Conservation (phyloP, 2,329 filamentous ascomycete species). For the Venturia oleaginea region DNA sequence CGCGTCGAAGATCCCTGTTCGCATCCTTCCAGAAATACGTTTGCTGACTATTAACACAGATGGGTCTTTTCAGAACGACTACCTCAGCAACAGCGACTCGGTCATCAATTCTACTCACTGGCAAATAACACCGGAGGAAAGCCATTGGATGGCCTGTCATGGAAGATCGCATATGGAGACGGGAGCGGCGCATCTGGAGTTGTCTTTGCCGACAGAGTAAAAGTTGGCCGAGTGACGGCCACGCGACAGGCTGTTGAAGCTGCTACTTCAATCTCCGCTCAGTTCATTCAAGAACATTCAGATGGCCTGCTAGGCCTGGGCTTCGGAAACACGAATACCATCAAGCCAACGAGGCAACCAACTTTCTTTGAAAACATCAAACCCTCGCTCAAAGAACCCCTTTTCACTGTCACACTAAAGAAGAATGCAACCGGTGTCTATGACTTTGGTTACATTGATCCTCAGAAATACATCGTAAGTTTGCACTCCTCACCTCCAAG, state of each 20-base stretch:
- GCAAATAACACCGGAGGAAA: slow-evolving; percentile 4
- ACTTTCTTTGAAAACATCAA: slow-evolving; percentile 54
- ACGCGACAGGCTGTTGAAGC: slow-evolving; percentile 56
- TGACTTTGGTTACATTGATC: slow-evolving; percentile 50
- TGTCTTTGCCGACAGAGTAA: slow-evolving; percentile 58
- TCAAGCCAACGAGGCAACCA: slow-evolving; percentile 39
- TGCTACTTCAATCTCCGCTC: slow-evolving; percentile 47
- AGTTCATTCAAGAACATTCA: slow-evolving; percentile 46
- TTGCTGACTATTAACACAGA: background rate
- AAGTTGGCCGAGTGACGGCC: slow-evolving; percentile 51
- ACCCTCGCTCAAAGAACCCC: slow-evolving; percentile 38
- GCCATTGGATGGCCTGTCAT: slow-evolving; percentile 27
- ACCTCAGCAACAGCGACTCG: background rate
- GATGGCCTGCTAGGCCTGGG: slow-evolving; percentile 54
- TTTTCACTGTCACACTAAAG: slow-evolving; percentile 52
- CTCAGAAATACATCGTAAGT: slow-evolving; percentile 37
- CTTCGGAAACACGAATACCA: slow-evolving; percentile 52
- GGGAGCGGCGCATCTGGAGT: slow-evolving; percentile 53
- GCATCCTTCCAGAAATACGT: background rate
- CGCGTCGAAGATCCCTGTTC: background rate
- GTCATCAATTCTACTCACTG: slow-evolving; percentile 5
- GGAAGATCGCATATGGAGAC: slow-evolving; percentile 58
- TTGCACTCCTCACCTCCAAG: slow-evolving; percentile 36
- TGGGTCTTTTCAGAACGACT: slow-evolving; percentile 13
- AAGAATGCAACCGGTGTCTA: slow-evolving; percentile 41